Evolutionary conservation across 805 yeast species (phyloP), one percentile per base, ranked within the genome.

Genomic region (Groenewaldozyma tartarivorans): DNA sequence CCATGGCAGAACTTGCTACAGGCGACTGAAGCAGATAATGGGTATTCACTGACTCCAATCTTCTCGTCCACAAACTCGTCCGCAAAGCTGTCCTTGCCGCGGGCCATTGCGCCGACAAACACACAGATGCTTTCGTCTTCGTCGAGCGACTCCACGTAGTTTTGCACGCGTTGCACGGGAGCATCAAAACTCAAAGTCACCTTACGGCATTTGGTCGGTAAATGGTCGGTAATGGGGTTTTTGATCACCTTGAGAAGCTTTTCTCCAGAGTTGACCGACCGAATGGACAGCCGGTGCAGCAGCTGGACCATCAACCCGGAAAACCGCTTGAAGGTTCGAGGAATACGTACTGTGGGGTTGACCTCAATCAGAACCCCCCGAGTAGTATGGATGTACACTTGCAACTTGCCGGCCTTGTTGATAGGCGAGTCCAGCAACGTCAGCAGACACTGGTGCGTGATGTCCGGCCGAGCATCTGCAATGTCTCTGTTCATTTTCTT

Each of bases 1-100:
- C 98, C 98, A 58, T 92, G 97, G 62, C 97, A 90, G 68, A 92
- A 87, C 64, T 92, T 92, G 49, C 95, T 83, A 63, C 97, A 92
- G 4, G 98, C 97, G 42, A 92, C 96, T 9, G 96, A 87, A 2
- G 98, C 98, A 41, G 95, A 83, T 47, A 92, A 72, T 39, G 98
- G 95, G 62, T 88, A 92, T 56, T 90, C 87, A 27, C 96, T 86
- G 43, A 92, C 79, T 53, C 96, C 96, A 45, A 92, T 81, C 58
- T 90, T 92, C 63, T 92, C 97, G 61, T 92, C 97, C 34, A 90
- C 95, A 57, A 63, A 90, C 62, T 88, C 97, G 62, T 92, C 98
- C 19, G 98, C 98, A 63, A 92, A 92, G 53, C 79, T 87, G 64
- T 92, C 98, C 60, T 81, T 82, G 57, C 98, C 98, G 62, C 96